Conservation (phyloP, 2,329 filamentous ascomycete genomes). For the Endothia cerciana region DNA sequence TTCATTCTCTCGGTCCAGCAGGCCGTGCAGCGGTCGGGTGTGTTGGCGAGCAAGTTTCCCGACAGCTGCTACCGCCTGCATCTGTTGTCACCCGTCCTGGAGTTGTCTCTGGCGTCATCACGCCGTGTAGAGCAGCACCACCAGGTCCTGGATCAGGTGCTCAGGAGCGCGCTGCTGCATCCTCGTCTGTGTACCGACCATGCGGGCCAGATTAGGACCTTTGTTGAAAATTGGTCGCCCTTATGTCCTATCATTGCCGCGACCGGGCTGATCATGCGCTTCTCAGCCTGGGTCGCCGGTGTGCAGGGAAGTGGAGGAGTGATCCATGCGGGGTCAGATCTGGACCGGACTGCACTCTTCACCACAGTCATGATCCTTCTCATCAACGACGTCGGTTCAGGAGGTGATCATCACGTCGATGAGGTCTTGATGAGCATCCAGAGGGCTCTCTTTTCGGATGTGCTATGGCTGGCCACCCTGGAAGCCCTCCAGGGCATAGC, state of each 20-base stretch:
- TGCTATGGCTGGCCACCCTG: constrained; percentile 5
- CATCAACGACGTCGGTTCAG: not conserved
- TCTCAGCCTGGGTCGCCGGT: not conserved
- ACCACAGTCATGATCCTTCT: not conserved
- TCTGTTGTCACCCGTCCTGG: not conserved
- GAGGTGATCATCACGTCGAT: not conserved
- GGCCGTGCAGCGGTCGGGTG: constrained; percentile 2
- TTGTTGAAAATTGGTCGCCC: not conserved
- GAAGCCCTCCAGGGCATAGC: constrained; percentile 15
- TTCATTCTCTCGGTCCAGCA: constrained; percentile 23
- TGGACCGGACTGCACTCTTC: constrained; percentile 7
- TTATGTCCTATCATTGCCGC: constrained; percentile 10
- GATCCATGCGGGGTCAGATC: not conserved
- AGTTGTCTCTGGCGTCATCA: not conserved
- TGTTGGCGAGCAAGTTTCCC: not conserved
- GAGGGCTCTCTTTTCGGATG: not conserved
- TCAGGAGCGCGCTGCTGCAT: not conserved
- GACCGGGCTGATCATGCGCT: not conserved
- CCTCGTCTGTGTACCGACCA: not conserved
- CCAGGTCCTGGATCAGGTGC: not conserved
- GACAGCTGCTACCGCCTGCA: constrained; percentile 18
- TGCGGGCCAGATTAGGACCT: not conserved
- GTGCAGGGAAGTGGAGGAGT: not conserved
- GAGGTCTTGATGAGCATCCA: not conserved
- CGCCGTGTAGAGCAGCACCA: not conserved